Evolutionary conservation across 2,329 filamentous ascomycete species (phyloP), one percentile per base, ranked within the genome.

Genomic region (Ramichloridium luteum): DNA sequence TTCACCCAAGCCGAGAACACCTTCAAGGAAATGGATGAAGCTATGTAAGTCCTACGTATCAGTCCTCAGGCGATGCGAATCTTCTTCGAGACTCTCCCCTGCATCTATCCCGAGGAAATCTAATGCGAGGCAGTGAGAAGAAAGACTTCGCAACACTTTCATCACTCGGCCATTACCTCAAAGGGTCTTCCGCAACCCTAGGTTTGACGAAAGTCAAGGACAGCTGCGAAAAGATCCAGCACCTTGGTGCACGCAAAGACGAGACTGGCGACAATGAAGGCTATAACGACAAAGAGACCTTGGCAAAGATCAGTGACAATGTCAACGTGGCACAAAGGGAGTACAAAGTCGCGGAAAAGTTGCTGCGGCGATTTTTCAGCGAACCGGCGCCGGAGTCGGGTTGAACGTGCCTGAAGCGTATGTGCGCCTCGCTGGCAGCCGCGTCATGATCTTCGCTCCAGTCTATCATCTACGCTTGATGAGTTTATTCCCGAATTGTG

Each of bases 141-240:
- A 68, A 72, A 50, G 67, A 93, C 37, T 73, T 96, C 35, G 58
- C 62, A n/a, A 65, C 75, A 44, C 73, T 96, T 22, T 93, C 84
- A 18, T 69, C 72, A 32, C 75, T 93, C 17, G 90, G 90, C 25
- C 90, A 98, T 61, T 98, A 93, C 63, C 70, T 98, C 46, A 98
- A 98, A 62, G 90, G 90, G 38, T 96, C 88, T 5, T 94, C 88
- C 6, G 88, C 90, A 23, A 94, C 90, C 3, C 71, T 98, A 32
- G 90, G 90, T 27, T 72, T 96, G 34, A 78, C 72, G 49, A 92
- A 92, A 58, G 80, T 98, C 49, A 82, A 84, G 56, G 85, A 94
- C 51, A 79, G 75, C 40, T 98, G 90, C 62, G 86, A 96, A 61
- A 85, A 92, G 67, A 94, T 98, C 50, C 88, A 98, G 59, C 80